A percentile compares a stretch with the other conserved stretches of the same genome.
Evolutionary conservation across 768 basidiomycete species (phyloP).

Genomic region (Leccinum arenicola): DNA sequence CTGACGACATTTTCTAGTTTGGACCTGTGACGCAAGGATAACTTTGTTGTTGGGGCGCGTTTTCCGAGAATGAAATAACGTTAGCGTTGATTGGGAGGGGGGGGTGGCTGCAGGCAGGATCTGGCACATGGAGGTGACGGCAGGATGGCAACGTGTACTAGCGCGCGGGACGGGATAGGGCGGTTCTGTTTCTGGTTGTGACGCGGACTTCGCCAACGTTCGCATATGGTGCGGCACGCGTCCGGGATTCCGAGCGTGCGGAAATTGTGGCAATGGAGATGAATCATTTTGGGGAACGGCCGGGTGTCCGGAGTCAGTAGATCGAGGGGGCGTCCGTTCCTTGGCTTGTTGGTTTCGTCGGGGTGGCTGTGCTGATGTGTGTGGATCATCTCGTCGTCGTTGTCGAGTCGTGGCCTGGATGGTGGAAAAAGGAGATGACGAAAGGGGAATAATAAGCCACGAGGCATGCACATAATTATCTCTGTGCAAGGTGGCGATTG

Average conservation of each 20-base stretch:
- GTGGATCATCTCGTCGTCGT: neutral
- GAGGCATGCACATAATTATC: neutral
- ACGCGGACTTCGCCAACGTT: neutral
- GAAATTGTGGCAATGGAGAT: slow-evolving; percentile 8
- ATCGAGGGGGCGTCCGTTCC: too few species aligned
- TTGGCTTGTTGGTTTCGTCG: neutral
- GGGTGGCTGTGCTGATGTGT: slow-evolving; percentile 4
- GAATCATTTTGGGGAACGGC: slow-evolving; percentile 2
- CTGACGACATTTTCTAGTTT: too few species aligned
- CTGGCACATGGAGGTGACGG: neutral
- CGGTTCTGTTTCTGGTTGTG: neutral
- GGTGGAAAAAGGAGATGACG: neutral
- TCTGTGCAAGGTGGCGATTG: neutral
- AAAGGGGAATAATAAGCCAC: neutral
- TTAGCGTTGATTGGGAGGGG: neutral
- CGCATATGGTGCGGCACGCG: neutral
- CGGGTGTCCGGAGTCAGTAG: slow-evolving; percentile 11
- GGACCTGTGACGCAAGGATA: neutral
- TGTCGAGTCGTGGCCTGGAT: neutral
- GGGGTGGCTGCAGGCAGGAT: neutral
- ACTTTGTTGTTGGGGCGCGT: too few species aligned
- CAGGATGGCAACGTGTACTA: neutral
- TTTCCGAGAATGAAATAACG: slow-evolving; percentile 16
- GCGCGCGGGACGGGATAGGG: neutral
- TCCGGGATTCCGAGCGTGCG: slow-evolving; percentile 1